A percentile compares a stretch with the other conserved stretches of the same genome.
Evolutionary conservation across 805 yeast genomes (phyloP).

Genomic region (Saccharomycopsis synnaedendra): DNA sequence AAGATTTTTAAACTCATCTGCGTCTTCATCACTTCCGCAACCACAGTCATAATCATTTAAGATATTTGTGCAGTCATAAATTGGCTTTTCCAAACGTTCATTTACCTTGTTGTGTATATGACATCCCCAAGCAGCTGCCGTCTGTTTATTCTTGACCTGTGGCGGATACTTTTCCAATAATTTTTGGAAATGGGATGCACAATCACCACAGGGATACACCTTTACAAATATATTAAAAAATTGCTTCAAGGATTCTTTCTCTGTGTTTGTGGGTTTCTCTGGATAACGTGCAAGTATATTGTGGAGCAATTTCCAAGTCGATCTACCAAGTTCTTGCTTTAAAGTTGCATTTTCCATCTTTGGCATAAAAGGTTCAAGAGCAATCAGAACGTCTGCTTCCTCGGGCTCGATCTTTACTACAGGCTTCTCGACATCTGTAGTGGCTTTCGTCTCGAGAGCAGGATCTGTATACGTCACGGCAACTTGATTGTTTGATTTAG

Average conservation of each 20-base stretch:
- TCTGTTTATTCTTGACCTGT: slow-evolving; percentile 60
- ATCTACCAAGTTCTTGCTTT: slow-evolving; percentile 65
- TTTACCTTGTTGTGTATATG: slow-evolving; percentile 83
- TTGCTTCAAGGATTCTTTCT: slow-evolving; percentile 47
- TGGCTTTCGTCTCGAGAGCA: background rate
- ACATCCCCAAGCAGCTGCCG: slow-evolving; percentile 96
- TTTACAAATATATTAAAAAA: slow-evolving; percentile 74
- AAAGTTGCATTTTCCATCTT: slow-evolving; percentile 80
- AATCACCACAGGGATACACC: slow-evolving; percentile 95
- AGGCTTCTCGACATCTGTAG: background rate
- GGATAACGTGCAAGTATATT: slow-evolving; percentile 90
- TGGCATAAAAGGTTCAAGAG: slow-evolving; percentile 64
- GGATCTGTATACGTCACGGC: slow-evolving; percentile 1
- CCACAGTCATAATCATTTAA: slow-evolving; percentile 94
- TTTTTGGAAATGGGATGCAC: slow-evolving; percentile 81
- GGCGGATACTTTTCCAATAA: slow-evolving; percentile 70
- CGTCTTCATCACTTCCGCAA: slow-evolving; percentile 68
- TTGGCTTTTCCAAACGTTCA: slow-evolving; percentile 50
- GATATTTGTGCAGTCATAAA: slow-evolving; percentile 77
- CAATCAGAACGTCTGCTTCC: background rate
- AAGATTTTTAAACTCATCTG: slow-evolving; percentile 24
- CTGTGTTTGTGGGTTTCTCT: slow-evolving; percentile 56
- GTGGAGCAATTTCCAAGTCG: slow-evolving; percentile 87
- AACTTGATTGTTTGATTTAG: slow-evolving; percentile 12
- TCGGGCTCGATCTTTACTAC: background rate